Evolutionary conservation across 805 yeast genomes (phyloP).

Genomic region (Ogataea nonfermentans): DNA sequence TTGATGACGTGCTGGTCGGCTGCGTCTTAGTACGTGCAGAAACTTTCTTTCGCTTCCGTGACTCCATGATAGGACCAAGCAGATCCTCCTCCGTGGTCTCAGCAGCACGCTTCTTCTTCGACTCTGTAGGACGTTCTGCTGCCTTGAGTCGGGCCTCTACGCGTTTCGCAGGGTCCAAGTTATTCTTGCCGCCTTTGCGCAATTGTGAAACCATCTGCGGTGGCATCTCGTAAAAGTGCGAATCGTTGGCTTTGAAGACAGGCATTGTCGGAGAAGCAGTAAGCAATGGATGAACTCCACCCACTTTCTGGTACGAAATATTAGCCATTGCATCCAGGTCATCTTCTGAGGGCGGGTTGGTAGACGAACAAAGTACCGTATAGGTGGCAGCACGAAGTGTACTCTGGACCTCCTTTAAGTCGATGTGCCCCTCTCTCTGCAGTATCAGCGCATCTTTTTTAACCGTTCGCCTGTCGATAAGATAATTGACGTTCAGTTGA

Average conservation of each 20-base stretch:
- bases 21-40: slow-evolving; percentile 16
- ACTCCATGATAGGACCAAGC: slow-evolving; percentile 28
- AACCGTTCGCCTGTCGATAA: slow-evolving; percentile 55
- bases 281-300: slow-evolving; percentile 4
- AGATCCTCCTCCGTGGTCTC: slow-evolving; percentile 22
- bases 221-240: slow-evolving; percentile 26
- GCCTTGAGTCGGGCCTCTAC: slow-evolving; percentile 19
- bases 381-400: slow-evolving; percentile 7
- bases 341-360: slow-evolving; percentile 15
- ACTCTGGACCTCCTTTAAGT: slow-evolving; percentile 12
- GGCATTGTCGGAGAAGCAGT: slow-evolving; percentile 7
- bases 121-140: slow-evolving; percentile 8
- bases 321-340: slow-evolving; percentile 10
- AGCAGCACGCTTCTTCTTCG: slow-evolving; percentile 7
- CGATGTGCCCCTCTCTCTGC: slow-evolving; percentile 28
- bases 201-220: slow-evolving; percentile 4
- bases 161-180: slow-evolving; percentile 6
- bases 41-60: slow-evolving; percentile 31
- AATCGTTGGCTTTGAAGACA: slow-evolving; percentile 20
- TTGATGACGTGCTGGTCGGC: slow-evolving; percentile 2
- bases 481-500: slow-evolving; percentile 36
- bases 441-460: slow-evolving; percentile 42
- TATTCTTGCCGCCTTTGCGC: slow-evolving; percentile 1
- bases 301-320: neutral
- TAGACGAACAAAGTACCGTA: slow-evolving; percentile 12